Evolutionary conservation across 192 early-diverging fungal genomes (phyloP).

Genomic region (Fimicolochytrium jonesii): DNA sequence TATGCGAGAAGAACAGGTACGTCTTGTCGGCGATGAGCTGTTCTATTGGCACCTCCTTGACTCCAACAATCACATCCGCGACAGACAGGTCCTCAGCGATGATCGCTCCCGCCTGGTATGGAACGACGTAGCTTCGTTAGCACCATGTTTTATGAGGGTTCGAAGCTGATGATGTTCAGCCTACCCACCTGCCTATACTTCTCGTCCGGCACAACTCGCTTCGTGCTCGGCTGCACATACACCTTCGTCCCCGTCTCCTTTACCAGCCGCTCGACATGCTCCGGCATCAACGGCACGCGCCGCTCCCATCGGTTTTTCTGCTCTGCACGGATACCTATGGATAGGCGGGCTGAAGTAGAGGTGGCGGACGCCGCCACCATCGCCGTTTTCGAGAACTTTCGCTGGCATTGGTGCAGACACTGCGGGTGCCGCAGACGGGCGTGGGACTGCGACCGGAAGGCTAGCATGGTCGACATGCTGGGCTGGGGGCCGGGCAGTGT

Average conservation of each 20-base stretch:
- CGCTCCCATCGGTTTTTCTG: conserved; percentile 98
- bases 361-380: too few species aligned
- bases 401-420: too few species aligned
- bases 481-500: too few species aligned
- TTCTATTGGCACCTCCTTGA: conserved; percentile 89
- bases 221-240: conserved; percentile 88
- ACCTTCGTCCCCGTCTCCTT: conserved; percentile 73
- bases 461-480: too few species aligned
- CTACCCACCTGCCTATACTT: conserved; percentile 65
- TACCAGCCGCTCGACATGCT: conserved; percentile 77
- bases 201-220: conserved; percentile 84
- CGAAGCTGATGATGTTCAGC: not conserved
- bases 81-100: conserved; percentile 81
- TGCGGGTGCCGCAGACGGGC: too few species aligned
- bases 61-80: conserved; percentile 91
- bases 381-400: too few species aligned
- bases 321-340: conserved; percentile 85
- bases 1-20: conserved; percentile 94
- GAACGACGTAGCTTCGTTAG: too few species aligned
- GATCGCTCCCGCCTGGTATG: conserved; percentile 73
- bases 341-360: too few species aligned
- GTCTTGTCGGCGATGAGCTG: conserved; percentile 84
- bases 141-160: not conserved
- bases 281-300: conserved; percentile 83
- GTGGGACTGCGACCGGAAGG: too few species aligned